A percentile compares a stretch with the other conserved stretches of the same genome.
phyloP scores from a whole-genome alignment of 352 stramenopile genomes.

The Pythium dissimile region DNA sequence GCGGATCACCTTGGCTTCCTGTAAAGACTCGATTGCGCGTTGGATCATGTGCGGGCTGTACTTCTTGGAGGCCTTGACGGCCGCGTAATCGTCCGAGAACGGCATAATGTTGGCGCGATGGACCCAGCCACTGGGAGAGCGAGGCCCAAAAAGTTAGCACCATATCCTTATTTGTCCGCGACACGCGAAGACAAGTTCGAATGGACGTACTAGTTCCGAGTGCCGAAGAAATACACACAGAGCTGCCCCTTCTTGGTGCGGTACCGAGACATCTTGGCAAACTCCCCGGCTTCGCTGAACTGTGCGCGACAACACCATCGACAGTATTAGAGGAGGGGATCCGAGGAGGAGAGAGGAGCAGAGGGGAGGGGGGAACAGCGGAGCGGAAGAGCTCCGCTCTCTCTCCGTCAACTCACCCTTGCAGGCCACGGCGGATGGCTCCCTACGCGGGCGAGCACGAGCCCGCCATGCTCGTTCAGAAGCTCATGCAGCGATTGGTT shows the following conservation, averaged over 20 bases:
- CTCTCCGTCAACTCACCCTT: conserved; percentile 32
- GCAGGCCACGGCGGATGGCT: conserved; percentile 83
- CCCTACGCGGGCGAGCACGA: conserved; percentile 75
- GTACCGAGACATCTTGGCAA: conserved; percentile 74
- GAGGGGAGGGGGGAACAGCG: not conserved
- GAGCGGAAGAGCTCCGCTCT: not conserved
- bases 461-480: conserved; percentile 70
- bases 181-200: not conserved
- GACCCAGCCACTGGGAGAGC: conserved; percentile 62
- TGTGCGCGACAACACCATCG: conserved; percentile 19
- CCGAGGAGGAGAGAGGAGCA: not conserved
- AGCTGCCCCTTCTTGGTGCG: conserved; percentile 70
- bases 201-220: conserved; percentile 77
- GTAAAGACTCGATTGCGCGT: conserved; percentile 39
- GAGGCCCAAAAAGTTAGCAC: not conserved
- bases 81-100: conserved; percentile 63
- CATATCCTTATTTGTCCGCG: not conserved
- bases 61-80: conserved; percentile 61
- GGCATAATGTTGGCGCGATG: conserved; percentile 64
- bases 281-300: conserved; percentile 82
- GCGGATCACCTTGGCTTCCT: conserved; percentile 65
- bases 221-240: conserved; percentile 87
- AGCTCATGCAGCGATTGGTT: conserved; percentile 61
- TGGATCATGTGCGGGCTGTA: conserved; percentile 71
- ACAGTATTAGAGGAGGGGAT: not conserved